Evolutionary conservation across 2,329 filamentous ascomycete genomes (phyloP).

Genomic region (Camillea tinctor): DNA sequence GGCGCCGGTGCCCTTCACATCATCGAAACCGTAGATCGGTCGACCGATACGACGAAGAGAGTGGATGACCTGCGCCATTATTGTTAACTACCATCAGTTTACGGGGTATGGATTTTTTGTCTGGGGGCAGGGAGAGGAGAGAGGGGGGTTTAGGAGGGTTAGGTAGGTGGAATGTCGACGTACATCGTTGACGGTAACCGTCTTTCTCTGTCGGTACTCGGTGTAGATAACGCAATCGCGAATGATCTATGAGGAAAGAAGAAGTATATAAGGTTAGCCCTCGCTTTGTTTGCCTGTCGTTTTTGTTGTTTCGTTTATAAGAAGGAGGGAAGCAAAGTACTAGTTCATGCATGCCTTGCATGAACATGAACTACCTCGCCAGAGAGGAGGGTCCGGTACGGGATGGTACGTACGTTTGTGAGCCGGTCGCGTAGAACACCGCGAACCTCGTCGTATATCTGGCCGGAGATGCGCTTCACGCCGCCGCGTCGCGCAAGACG

Average conservation of each 20-base stretch:
- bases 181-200: slow-evolving; percentile 62
- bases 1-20: slow-evolving; percentile 15
- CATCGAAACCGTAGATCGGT: slow-evolving; percentile 60
- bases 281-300: no score
- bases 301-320: no score
- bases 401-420: slow-evolving; percentile 37
- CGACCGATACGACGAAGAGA: slow-evolving; percentile 46
- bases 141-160: no score
- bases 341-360: no score
- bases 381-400: no score
- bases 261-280: slow-evolving; percentile 6
- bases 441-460: slow-evolving; percentile 64
- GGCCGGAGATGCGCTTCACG: slow-evolving; percentile 67
- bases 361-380: no score
- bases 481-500: slow-evolving; percentile 74
- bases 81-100: not conserved
- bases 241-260: slow-evolving; percentile 45
- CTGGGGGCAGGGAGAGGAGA: not conserved
- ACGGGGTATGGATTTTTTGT: not conserved
- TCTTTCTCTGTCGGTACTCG: slow-evolving; percentile 58
- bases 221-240: slow-evolving; percentile 47
- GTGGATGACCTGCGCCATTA: slow-evolving; percentile 51
- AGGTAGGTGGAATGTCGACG: slow-evolving; percentile 28
- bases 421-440: slow-evolving; percentile 50
- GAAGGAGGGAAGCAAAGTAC: no score